Evolutionary conservation across 1,284 basidiomycete species (phyloP), one percentile per base, ranked within the genome.

Genomic region (Rhodotorula sp.): DNA sequence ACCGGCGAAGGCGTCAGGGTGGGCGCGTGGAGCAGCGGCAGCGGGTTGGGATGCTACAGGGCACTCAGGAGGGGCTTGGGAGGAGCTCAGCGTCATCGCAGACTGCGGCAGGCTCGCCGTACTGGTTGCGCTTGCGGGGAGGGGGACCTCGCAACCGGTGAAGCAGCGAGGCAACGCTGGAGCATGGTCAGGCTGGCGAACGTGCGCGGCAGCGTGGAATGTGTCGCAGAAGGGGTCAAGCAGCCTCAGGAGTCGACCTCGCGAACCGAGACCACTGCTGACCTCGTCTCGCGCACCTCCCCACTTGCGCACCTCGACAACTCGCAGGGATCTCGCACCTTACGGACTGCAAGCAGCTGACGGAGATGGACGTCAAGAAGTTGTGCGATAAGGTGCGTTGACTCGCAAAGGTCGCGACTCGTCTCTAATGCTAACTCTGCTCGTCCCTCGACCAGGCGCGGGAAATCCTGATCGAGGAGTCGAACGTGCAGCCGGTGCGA

Each of bases 401-500:
- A 20, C 58, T 19, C 29, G 13, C 32, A 20, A 13, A 3, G 4
- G 19, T 32, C n/a, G 15, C 30, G 20, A 19, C 11, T 30, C 52
- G 22, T 32, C 54, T 6, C 6, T 3, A 19, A 29, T 29, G 56
- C 36, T 30, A 30, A 49, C 51, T 36, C 39, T 55, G 47, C 11
- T 13, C 51, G 30, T 22, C 15, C 56, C 30, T 56, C 60, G 34
- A 66, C 39, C 80, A 96, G 94, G 94, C 95, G 66, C 87, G 94
- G 79, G 94, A 98, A 84, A 94, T 99, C 76, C 82, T 99, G 80
- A 94, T 97, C 87, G 93, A 94, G 80, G 93, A 97, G 83, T 94
- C 91, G 34, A 97, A 97, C 80, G 94, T 97, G 7, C 95, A 99
- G 83, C 94, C 94, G 52, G 95, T 99, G 67, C 87, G 92, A 81